Conservation (phyloP, 208 protist species). For the Trypanosoma conorhini region DNA sequence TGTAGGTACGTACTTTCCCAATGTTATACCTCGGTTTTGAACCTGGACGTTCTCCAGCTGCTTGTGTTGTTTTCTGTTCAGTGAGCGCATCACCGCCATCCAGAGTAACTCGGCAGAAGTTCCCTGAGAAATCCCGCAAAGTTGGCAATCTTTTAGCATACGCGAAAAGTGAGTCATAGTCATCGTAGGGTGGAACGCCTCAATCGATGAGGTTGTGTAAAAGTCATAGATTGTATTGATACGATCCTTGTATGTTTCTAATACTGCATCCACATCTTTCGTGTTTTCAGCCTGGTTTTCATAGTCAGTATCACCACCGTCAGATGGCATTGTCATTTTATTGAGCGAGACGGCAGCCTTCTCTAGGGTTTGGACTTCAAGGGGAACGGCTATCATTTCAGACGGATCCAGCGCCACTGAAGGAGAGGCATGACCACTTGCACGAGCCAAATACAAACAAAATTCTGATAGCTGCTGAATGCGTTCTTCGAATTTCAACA, state of each 20-base stretch:
- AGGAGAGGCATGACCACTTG: constrained; percentile 9
- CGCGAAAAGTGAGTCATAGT: constrained; percentile 46
- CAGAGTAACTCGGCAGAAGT: constrained; percentile 57
- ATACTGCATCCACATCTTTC: constrained; percentile 18
- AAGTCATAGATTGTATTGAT: constrained; percentile 54
- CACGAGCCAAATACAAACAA: constrained; percentile 31
- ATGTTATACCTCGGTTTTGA: constrained; percentile 13
- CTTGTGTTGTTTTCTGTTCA: constrained; percentile 23
- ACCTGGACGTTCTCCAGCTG: constrained; percentile 5
- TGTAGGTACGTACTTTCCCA: constrained; percentile 5
- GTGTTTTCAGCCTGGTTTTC: constrained; percentile 2
- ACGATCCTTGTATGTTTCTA: constrained; percentile 30
- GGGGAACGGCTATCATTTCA: not conserved
- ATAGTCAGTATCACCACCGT: constrained; percentile 21
- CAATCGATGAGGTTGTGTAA: constrained; percentile 40
- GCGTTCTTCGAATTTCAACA: constrained; percentile 25
- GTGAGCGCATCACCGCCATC: constrained; percentile 55
- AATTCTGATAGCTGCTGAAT: constrained; percentile 41
- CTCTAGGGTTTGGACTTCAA: not conserved
- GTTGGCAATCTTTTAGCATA: constrained; percentile 46
- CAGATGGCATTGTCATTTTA: not conserved
- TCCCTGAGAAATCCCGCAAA: constrained; percentile 29
- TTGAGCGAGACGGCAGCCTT: not conserved
- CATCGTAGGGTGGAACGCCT: constrained; percentile 50
- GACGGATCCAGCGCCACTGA: not conserved